phyloP scores from a whole-genome alignment of 2,329 filamentous ascomycete genomes.

The Colletotrichum theobromicola region DNA sequence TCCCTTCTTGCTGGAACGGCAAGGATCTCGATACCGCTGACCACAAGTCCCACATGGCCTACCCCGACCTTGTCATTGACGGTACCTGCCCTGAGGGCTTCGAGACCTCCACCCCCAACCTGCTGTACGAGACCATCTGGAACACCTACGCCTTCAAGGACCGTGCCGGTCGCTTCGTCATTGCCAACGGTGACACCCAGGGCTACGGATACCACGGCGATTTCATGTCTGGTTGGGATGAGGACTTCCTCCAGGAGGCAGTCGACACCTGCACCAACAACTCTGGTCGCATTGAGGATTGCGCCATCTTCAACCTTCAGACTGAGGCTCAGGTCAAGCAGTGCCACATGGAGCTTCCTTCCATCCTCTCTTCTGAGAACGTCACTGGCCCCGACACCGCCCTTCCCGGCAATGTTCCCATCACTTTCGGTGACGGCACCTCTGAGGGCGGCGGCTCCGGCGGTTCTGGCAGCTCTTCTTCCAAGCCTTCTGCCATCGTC shows the following conservation, averaged over 20 bases:
- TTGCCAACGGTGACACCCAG: conserved; percentile 79
- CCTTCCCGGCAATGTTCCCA: conserved; percentile 69
- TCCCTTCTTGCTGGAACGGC: conserved; percentile 90
- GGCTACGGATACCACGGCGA: conserved; percentile 81
- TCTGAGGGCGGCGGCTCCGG: conserved; percentile 10
- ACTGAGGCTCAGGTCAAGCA: conserved; percentile 57
- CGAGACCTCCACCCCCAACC: conserved; percentile 70
- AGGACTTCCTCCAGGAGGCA: conserved; percentile 71
- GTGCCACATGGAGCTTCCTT: conserved; percentile 69
- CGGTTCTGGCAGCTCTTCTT: conserved; percentile 3
- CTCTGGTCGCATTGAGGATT: conserved; percentile 75
- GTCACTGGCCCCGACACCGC: conserved; percentile 57
- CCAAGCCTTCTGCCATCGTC: conserved; percentile 4
- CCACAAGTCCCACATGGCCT: conserved; percentile 74
- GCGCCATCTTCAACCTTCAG: conserved; percentile 76
- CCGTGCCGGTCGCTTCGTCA: conserved; percentile 71
- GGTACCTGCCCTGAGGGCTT: conserved; percentile 77
- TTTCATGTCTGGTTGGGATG: conserved; percentile 81
- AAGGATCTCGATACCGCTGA: conserved; percentile 60
- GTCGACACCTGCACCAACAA: conserved; percentile 75
- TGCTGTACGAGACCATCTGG: conserved; percentile 90
- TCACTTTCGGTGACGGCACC: conserved; percentile 38
- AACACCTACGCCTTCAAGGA: conserved; percentile 70
- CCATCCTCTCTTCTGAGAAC: conserved; percentile 62
- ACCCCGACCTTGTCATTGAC: conserved; percentile 76